Conservation (phyloP, 768 basidiomycete species). For the Boletus insuetus region DNA sequence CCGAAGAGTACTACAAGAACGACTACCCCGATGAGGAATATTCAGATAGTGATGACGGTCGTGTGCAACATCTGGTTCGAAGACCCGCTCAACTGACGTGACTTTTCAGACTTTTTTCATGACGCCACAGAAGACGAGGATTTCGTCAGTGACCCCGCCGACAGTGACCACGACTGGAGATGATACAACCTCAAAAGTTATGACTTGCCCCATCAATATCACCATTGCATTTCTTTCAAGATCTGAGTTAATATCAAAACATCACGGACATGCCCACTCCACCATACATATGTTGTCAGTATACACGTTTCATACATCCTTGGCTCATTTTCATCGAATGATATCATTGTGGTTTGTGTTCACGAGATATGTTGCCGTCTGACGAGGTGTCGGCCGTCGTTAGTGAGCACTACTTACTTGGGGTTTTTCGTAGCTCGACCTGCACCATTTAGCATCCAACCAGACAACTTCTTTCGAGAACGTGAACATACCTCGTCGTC, state of each 20-base stretch:
- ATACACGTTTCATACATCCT: slow-evolving; percentile 17
- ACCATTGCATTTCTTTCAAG: slow-evolving; percentile 19
- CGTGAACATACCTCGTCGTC: slow-evolving; percentile 20
- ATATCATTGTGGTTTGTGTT: neutral
- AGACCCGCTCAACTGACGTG: neutral
- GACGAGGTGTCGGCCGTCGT: neutral
- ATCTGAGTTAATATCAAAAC: slow-evolving; percentile 19
- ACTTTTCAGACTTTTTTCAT: slow-evolving; percentile 53
- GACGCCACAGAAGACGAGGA: slow-evolving; percentile 53
- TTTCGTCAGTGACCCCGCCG: slow-evolving; percentile 29
- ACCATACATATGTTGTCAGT: slow-evolving; percentile 13
- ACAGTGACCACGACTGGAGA: slow-evolving; percentile 34
- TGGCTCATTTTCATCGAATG: neutral
- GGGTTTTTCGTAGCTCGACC: slow-evolving; percentile 23
- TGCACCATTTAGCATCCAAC: slow-evolving; percentile 7
- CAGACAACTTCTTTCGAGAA: neutral
- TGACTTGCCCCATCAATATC: slow-evolving; percentile 4
- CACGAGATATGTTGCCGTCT: neutral
- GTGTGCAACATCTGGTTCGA: slow-evolving; percentile 19
- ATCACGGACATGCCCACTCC: slow-evolving; percentile 15
- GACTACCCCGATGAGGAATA: slow-evolving; percentile 78
- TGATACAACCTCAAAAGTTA: slow-evolving; percentile 15
- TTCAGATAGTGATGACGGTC: slow-evolving; percentile 40
- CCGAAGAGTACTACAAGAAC: slow-evolving; percentile 82
- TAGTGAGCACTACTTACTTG: slow-evolving; percentile 9